Evolutionary conservation across 345 rosid genomes (phyloP).

Genomic region (Salix dunnii): DNA sequence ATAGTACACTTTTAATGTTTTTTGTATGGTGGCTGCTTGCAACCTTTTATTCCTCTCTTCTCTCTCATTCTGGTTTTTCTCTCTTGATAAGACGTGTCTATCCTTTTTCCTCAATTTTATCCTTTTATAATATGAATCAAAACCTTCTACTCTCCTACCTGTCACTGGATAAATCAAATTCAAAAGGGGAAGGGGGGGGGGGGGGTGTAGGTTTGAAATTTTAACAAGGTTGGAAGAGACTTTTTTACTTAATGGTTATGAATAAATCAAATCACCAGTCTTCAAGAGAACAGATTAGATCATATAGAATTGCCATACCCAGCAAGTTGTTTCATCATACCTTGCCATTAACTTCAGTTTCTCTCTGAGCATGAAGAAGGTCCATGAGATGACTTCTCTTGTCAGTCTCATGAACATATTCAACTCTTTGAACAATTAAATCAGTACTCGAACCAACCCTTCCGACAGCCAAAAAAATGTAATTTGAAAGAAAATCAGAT

Average conservation of each 20-base stretch:
- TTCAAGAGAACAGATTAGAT: background rate
- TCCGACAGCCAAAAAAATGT: constrained; percentile 94
- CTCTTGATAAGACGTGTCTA: background rate
- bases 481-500: constrained; percentile 77
- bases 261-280: background rate
- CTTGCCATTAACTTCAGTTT: constrained; percentile 73
- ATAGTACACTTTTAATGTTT: background rate
- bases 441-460: constrained; percentile 99
- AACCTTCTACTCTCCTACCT: background rate
- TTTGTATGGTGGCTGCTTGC: background rate
- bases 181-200: no score
- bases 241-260: background rate
- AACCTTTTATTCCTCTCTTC: no score
- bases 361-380: constrained; percentile 96
- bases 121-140: background rate
- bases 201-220: background rate
- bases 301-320: background rate
- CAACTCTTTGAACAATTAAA: constrained; percentile 94
- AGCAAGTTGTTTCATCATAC: constrained; percentile 32
- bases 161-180: background rate
- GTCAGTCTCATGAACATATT: constrained; percentile 85
- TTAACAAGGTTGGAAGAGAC: background rate
- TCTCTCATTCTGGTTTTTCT: background rate
- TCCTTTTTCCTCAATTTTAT: background rate
- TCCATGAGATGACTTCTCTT: constrained; percentile 99